Base-by-base conservation (phyloP, 306 rosid genomes). In the Herpetospermum pedunculosum region DNA sequence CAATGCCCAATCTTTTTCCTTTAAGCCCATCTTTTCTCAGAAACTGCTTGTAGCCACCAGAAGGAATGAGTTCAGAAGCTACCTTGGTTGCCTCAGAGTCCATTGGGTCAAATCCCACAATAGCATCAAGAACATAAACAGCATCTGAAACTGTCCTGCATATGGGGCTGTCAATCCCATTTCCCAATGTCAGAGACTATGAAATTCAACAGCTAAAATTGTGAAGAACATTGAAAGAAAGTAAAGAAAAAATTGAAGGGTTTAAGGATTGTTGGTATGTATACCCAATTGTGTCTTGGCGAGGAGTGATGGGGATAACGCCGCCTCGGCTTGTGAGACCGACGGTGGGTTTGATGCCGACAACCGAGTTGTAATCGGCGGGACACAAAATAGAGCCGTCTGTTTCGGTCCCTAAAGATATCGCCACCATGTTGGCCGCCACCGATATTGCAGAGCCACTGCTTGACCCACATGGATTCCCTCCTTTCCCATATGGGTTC, bases 131-230 rank as follows among this genome's bases (percentile, higher is more conserved):
- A 72, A 87, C 85, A 82, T 84, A 81, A 65, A 85, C 90, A 14
- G 90, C 92, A 82, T 92, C 97, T 6, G 91, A 83, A 25, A 89
- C 96, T 13, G 88, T 87, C 75, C 93, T 89, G 47, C 93, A 78
- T 73, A 92, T 82, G 28, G 97, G 92, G 77, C 96, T 88, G 83
- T 48, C 26, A n/a, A n/a, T n/a, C n/a, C n/a, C n/a, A n/a, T n/a
- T n/a, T n/a, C n/a, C n/a, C n/a, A n/a, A n/a, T n/a, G n/a, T n/a
- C n/a, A n/a, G n/a, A n/a, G n/a, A n/a, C n/a, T n/a, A n/a, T n/a
- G n/a, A 41, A 65, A 26, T 67, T 35, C 15, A 19, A 2, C 26
- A 43, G 32, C 21, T 28, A 63, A 57, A 54, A 16, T 21, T 28
- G 1, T 49, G 0, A 72, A 59, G 25, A 30, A 44, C 40, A 50